Conservation (phyloP, 139 green algal species). For the Chlamydomonas sphaeroides region DNA sequence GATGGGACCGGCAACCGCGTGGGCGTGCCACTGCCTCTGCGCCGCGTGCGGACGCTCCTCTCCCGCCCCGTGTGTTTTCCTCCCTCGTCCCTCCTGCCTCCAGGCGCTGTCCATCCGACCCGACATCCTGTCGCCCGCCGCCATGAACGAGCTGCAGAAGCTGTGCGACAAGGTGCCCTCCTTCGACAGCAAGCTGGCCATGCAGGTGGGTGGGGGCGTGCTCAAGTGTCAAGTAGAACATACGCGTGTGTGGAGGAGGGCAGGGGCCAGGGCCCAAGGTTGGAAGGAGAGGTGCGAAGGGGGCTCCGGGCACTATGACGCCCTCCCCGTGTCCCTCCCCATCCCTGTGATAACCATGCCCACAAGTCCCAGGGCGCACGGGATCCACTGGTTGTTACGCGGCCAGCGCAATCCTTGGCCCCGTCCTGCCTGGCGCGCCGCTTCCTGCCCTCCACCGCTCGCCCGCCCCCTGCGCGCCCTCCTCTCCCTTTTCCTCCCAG, state of each 20-base stretch:
- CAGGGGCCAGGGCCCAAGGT: background rate
- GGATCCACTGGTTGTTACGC: too few relatives aligned
- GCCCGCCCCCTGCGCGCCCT: too few relatives aligned
- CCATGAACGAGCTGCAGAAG: slow-evolving; percentile 99
- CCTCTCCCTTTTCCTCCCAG: slow-evolving; percentile 45
- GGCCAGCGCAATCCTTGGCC: too few relatives aligned
- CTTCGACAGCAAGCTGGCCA: slow-evolving; percentile 76
- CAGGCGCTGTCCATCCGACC: slow-evolving; percentile 96
- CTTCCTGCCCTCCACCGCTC: too few relatives aligned
- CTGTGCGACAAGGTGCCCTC: slow-evolving; percentile 98
- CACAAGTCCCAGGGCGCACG: too few relatives aligned
- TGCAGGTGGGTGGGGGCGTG: slow-evolving; percentile 51
- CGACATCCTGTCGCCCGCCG: slow-evolving; percentile 93
- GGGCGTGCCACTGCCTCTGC: too few relatives aligned
- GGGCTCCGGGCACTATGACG: background rate
- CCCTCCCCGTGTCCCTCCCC: background rate
- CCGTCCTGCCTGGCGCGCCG: too few relatives aligned
- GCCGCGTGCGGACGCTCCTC: too few relatives aligned
- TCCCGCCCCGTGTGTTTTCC: too few relatives aligned
- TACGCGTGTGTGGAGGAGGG: background rate
- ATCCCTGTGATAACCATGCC: too few relatives aligned
- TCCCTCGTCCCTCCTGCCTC: slow-evolving; percentile 75
- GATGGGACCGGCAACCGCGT: too few relatives aligned
- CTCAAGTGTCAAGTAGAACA: too few relatives aligned
- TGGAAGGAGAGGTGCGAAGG: background rate